Base-by-base conservation (phyloP, 1,284 basidiomycete species). In the Bjerkandera adusta region DNA sequence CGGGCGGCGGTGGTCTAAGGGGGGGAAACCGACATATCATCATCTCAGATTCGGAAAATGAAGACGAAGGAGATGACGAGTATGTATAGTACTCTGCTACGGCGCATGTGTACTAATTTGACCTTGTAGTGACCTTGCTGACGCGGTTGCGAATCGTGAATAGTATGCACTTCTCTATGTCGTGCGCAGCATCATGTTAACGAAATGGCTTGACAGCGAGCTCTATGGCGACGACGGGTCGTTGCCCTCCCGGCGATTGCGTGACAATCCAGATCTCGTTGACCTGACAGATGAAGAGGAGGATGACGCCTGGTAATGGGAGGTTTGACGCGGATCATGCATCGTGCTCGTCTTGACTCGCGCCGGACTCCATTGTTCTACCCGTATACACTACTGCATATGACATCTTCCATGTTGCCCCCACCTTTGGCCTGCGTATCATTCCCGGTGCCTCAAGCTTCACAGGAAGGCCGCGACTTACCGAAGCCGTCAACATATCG, bases 171-270 rank as follows among this genome's bases (percentile, higher is more conserved):
- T 30, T 15, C 32, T 4, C 8, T 6, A 26, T 8, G 25, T 26
- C 13, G 15, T 4, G 8, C 4, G 24, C 29, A 15, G 10, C 2
- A 3, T 22, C 1, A 11, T 15, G 8, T 32, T 49, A 13, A 12
- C 30, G 11, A 16, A 22, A 20, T n/a, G 1, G n/a, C 30, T 33
- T 21, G 25, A 4, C 34, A 53, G 51, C 10, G 46, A 47, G 7
- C 6, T 50, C 30, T 53, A 53, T 32, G 52, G 52, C 21, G 52
- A 53, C 24, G 52, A 53, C 37, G 52, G 52, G 5, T 53, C 52
- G 8, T 12, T 52, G 22, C 51, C 51, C n/a, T 34, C 47, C 3
- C 42, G 50, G 6, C 38, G 16, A 8, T 12, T 15, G 33, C 43
- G 29, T 22, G 21, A 18, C 6, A 7, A 11, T 16, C 25, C 15